A percentile compares a stretch with the other conserved stretches of the same genome.
Evolutionary conservation across 2,329 filamentous ascomycete species (phyloP).

Genomic region (Arthrobotrys pseudoclavata): DNA sequence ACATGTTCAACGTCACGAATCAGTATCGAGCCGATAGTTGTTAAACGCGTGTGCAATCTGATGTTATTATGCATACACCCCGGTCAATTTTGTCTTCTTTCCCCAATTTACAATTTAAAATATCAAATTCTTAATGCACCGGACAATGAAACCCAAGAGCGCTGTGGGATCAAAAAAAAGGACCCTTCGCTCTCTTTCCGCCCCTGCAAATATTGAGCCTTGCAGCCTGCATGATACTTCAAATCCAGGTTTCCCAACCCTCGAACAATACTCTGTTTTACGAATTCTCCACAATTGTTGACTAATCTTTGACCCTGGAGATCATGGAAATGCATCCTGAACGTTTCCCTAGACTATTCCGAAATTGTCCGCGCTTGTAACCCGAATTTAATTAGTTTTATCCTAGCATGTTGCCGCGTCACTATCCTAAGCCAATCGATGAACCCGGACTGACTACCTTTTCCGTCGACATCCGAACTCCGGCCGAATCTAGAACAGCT

Average conservation of each 20-base stretch:
- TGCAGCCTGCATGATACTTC: neutral
- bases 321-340: conserved; percentile 10
- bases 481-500: conserved; percentile 16
- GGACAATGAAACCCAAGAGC: neutral
- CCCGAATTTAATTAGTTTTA: neutral
- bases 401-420: conserved; percentile 20
- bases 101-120: neutral
- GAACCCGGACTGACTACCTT: neutral
- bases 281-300: conserved; percentile 1
- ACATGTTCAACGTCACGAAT: neutral
- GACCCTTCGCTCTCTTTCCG: conserved; percentile 1
- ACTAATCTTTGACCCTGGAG: conserved; percentile 19
- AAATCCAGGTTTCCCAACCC: neutral
- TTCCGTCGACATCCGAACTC: conserved; percentile 30
- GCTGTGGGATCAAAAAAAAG: conserved; percentile 3
- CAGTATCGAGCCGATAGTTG: neutral
- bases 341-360: conserved; percentile 18
- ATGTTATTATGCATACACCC: conserved; percentile 36
- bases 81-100: conserved; percentile 13
- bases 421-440: neutral
- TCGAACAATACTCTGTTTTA: neutral
- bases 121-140: neutral
- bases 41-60: conserved; percentile 11
- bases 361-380: conserved; percentile 12
- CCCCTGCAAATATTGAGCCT: neutral